Evolutionary conservation across 306 rosid genomes (phyloP), one percentile per base, ranked within the genome.

Genomic region (Cucurbita pepo): DNA sequence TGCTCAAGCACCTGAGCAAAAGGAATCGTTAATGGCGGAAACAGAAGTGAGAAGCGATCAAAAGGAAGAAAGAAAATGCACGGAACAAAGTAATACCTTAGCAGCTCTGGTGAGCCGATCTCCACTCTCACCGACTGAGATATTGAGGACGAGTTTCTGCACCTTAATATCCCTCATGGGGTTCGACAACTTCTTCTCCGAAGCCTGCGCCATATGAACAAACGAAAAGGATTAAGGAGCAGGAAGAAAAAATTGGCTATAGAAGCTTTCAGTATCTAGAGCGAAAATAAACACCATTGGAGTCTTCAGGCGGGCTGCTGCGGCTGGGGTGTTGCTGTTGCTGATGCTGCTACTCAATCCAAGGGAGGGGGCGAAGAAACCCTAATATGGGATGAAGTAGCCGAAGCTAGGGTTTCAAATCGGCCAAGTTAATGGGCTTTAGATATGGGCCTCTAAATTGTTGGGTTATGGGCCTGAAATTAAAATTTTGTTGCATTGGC

Each of bases 1-100:
- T 88, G 96, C 76, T 90, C 96, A 67, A 90, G 73, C 74, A 90
- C 96, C 90, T 89, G 8, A 57, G 30, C 73, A 66, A 43, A 71
- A 34, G 3, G 38, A 47, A n/a, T 12, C 11, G 18, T 25, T 48
- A 52, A 14, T 7, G 50, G 50, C 13, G 10, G 25, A 76, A 45
- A 22, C 8, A 34, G 1, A 18, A 67, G 38, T 25, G 18, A 30
- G 30, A 50, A 9, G 9, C 15, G 25, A 14, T 4, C 18, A 14
- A 43, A 25, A 12, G 0, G 25, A 69, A 48, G 13, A 15, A 8
- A 13, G 7, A 67, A 48, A 25, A 19, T 65, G 37, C 6, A 65
- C 3, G 4, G 8, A 7, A 47, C 21, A 16, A 48, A 69, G 54
- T 4, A 59, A 13, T 25, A 75, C 78, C 78, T 75, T 75, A 14